phyloP scores from a whole-genome alignment of 495 filamentous ascomycete genomes.

The Annulohypoxylon stygium region DNA sequence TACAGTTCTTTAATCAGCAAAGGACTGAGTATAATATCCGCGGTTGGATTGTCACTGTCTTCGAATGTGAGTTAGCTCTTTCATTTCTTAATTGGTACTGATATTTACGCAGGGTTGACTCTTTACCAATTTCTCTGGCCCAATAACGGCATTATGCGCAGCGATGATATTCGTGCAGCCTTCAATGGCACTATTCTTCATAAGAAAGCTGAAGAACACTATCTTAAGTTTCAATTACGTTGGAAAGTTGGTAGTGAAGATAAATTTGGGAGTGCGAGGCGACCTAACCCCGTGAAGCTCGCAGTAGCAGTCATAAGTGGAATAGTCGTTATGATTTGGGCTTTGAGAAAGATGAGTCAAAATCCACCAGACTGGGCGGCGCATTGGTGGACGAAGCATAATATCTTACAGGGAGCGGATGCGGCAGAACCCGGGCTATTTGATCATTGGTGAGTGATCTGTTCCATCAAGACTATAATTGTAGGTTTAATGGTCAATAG shows the following conservation, averaged over 20 bases:
- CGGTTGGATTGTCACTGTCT: not conserved
- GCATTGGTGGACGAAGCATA: slow-evolving; percentile 1
- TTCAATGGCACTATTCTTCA: slow-evolving; percentile 28
- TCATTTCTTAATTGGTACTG: not conserved
- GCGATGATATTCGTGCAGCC: slow-evolving; percentile 27
- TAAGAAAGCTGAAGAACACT: slow-evolving; percentile 19
- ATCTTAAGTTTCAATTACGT: not conserved
- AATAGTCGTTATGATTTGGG: slow-evolving; percentile 17
- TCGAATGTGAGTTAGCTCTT: slow-evolving; percentile 24
- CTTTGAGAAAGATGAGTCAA: not conserved
- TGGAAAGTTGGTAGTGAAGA: not conserved
- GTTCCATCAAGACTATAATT: not conserved
- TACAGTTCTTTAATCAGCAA: slow-evolving; percentile 15
- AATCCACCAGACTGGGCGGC: not conserved
- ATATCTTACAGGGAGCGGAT: not conserved
- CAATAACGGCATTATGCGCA: slow-evolving; percentile 1
- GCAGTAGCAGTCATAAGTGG: slow-evolving; percentile 10
- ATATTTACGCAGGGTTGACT: not conserved
- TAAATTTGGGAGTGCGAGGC: not conserved
- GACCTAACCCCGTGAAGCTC: slow-evolving; percentile 16
- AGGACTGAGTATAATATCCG: not conserved
- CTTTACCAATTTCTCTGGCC: slow-evolving; percentile 20
- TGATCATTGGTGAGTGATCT: not conserved
- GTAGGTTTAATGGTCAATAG: not conserved
- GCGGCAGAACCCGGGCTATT: slow-evolving; percentile 1